Evolutionary conservation across 2,329 filamentous ascomycete genomes (phyloP).

Genomic region (Fusarium burgessii): DNA sequence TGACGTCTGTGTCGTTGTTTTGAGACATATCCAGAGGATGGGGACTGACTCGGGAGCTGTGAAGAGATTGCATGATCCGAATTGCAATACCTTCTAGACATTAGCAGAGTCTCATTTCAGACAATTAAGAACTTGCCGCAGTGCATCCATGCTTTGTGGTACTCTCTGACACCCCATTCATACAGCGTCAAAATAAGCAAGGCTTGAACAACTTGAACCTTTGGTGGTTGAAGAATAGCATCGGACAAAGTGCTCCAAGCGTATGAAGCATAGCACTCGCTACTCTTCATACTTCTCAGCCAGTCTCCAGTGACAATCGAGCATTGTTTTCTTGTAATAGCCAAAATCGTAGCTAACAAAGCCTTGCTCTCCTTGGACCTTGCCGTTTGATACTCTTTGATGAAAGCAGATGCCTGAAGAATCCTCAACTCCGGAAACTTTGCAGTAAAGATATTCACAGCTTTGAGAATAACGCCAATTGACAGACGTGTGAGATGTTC

Average conservation of each 20-base stretch:
- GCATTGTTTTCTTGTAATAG: conserved; percentile 33
- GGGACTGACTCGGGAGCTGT: conserved; percentile 36
- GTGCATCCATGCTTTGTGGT: conserved; percentile 59
- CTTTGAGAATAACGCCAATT: conserved; percentile 47
- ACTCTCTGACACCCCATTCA: conserved; percentile 58
- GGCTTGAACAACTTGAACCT: conserved; percentile 52
- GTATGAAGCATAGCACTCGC: conserved; percentile 30
- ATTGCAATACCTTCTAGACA: conserved; percentile 27
- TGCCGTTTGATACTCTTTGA: conserved; percentile 38
- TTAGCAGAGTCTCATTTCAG: neutral
- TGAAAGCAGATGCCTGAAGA: conserved; percentile 50
- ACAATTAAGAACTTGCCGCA: conserved; percentile 30
- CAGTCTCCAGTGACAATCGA: conserved; percentile 24
- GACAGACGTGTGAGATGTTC: conserved; percentile 46
- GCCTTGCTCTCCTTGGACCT: conserved; percentile 46
- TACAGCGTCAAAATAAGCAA: conserved; percentile 55
- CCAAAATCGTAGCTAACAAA: conserved; percentile 33
- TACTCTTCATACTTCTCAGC: conserved; percentile 7
- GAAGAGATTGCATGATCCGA: conserved; percentile 43
- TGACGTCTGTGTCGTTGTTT: conserved; percentile 16
- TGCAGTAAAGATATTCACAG: conserved; percentile 51
- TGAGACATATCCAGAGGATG: conserved; percentile 34
- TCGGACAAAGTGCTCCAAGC: conserved; percentile 25
- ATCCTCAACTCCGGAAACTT: conserved; percentile 52
- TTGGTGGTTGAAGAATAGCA: conserved; percentile 35